Percentiles rank a stretch among this genome's conserved stretches.
Conservation (phyloP, 1,284 basidiomycete genomes). For the Meripilus lineatus region DNA sequence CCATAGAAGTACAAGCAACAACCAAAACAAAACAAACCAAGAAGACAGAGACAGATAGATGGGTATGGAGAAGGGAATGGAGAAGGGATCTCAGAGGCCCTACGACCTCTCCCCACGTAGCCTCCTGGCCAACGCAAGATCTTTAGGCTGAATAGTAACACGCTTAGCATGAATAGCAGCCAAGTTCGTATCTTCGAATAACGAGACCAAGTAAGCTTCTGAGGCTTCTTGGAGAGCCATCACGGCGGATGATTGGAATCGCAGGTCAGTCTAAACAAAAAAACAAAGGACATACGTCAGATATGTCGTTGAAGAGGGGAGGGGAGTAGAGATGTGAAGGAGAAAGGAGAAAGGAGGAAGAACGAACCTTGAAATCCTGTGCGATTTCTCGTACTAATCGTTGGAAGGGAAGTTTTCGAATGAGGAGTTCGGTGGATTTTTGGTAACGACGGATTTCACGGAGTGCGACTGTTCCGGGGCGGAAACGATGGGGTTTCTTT, state of each 20-base stretch:
- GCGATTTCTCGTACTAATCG: conserved; percentile 90
- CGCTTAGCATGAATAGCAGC: conserved; percentile 87
- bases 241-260: conserved; percentile 92
- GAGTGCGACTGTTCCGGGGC: conserved; percentile 95
- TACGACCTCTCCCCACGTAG: conserved; percentile 74
- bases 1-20: background rate
- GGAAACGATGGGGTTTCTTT: conserved; percentile 97
- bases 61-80: too few relatives aligned
- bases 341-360: conserved; percentile 11
- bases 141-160: conserved; percentile 77
- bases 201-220: conserved; percentile 89
- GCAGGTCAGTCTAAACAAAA: conserved; percentile 65
- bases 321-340: conserved; percentile 11
- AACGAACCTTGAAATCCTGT: conserved; percentile 85
- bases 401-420: conserved; percentile 93
- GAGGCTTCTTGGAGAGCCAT: conserved; percentile 89
- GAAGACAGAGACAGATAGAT: too few relatives aligned
- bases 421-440: conserved; percentile 91
- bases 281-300: conserved; percentile 3
- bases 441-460: conserved; percentile 98
- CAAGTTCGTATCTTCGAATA: conserved; percentile 83
- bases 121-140: conserved; percentile 76
- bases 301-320: too few relatives aligned
- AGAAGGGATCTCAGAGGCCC: background rate
- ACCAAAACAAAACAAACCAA: background rate